Evolutionary conservation across 768 basidiomycete genomes (phyloP), one percentile per base, ranked within the genome.

Genomic region (Suillus alpinus): DNA sequence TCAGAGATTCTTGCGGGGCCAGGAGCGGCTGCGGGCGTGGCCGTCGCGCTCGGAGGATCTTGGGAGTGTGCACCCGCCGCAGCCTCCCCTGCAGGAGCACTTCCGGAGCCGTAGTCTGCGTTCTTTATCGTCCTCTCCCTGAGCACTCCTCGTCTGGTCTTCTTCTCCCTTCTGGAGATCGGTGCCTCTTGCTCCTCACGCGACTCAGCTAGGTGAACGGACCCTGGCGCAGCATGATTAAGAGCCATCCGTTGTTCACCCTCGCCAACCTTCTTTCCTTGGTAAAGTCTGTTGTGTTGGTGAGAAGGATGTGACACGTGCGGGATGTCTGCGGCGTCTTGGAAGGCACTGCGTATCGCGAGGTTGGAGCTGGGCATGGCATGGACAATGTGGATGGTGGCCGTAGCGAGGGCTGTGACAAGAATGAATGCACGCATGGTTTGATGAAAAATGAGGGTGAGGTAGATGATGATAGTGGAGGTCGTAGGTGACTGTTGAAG

Each of bases 271-370:
- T 57, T 31, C 8, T 37, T 1, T 31, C 36, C 58, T 57, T 57
- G 59, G 68, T 67, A 8, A 23, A 61, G 63, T 41, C 59, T 73
- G 57, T 71, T 74, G 16, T 65, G 73, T 56, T 72, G 70, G 49
- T 74, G 72, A 51, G 72, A 36, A 57, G 73, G 70, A 20, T 72
- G 70, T 59, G 72, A 70, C 31, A 68, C 29, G 49, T 72, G 63
- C 23, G 55, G 64, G 31, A 68, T 63, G 59, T 69, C 62, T 31
- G 56, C 58, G 59, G 66, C 60, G 44, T 69, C 62, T 63, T 62
- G 31, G 44, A 57, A 62, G 53, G 39, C 60, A 29, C 59, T 59
- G 44, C 60, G 64, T 23, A 58, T 59, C 58, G 61, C 46, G 57
- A 73, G 66, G 73, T 61, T 58, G 60, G 59, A 64, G 65, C 57